These are phyloP conservation scores for Diaporthe amygdali DNA, from an alignment of 2,329 filamentous ascomycete species.

Conservation along the genomic window DNA sequence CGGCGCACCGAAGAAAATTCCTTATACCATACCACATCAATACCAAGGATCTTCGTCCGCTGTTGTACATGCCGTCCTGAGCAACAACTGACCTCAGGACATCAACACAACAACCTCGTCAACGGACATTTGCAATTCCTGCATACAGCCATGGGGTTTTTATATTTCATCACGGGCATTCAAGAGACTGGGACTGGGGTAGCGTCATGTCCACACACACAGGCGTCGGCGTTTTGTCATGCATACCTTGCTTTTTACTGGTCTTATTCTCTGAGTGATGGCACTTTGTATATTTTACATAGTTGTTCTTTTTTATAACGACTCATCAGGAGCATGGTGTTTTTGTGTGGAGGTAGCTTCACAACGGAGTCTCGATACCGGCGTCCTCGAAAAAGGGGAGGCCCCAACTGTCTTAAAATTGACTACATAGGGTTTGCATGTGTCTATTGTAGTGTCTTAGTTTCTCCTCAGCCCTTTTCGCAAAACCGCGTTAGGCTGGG, in stretches of 20 bases:
- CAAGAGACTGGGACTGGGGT: conserved; percentile 19
- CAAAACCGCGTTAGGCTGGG: not conserved
- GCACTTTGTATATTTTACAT: conserved; percentile 17
- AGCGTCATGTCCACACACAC: conserved; percentile 21
- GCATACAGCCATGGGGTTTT: conserved; percentile 21
- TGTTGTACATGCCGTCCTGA: conserved; percentile 16
- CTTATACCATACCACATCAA: conserved; percentile 23
- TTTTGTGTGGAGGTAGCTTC: conserved; percentile 10
- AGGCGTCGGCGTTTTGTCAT: conserved; percentile 18
- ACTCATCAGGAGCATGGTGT: conserved; percentile 17
- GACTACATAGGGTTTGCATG: conserved; percentile 5
- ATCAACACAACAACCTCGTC: conserved; percentile 13
- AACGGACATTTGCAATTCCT: conserved; percentile 13
- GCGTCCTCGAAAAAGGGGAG: conserved; percentile 8
- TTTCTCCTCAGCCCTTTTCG: not conserved
- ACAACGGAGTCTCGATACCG: conserved; percentile 9
- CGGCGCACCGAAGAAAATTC: conserved; percentile 24
- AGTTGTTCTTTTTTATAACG: not conserved
- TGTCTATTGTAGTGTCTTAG: not conserved
- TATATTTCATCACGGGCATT: conserved; percentile 23
- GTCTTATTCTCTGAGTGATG: conserved; percentile 34
- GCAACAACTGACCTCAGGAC: conserved; percentile 20
- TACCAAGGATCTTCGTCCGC: conserved; percentile 17
- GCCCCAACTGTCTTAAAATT: not conserved
- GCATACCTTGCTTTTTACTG: not conserved